Conservation (phyloP, 208 protist genomes). For the Novymonas esmeraldas region DNA sequence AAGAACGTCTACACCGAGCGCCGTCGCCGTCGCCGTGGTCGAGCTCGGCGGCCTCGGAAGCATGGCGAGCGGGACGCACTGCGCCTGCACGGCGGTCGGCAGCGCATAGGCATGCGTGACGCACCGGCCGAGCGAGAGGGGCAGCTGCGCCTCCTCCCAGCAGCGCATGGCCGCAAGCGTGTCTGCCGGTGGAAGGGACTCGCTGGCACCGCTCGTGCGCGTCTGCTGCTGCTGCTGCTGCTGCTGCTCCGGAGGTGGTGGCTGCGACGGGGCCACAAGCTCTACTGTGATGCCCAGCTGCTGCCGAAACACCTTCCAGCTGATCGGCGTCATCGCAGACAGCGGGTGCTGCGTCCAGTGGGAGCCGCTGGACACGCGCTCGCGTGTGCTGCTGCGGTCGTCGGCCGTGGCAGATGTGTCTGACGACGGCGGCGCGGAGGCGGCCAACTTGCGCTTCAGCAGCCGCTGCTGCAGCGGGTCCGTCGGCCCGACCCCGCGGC, state of each 20-base stretch:
- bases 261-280: constrained; percentile 29
- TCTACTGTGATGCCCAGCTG: constrained; percentile 76
- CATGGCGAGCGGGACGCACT: constrained; percentile 72
- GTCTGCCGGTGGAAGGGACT: constrained; percentile 13
- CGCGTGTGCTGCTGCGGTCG: not conserved
- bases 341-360: constrained; percentile 67
- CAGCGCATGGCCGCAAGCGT: constrained; percentile 61
- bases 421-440: not conserved
- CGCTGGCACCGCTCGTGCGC: not conserved
- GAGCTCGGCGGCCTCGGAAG: constrained; percentile 1
- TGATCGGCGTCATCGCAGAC: constrained; percentile 56
- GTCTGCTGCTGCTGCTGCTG: not conserved
- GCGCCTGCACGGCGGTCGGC: constrained; percentile 78
- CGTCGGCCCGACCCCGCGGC: constrained; percentile 57
- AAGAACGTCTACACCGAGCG: constrained; percentile 74
- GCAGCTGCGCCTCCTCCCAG: constrained; percentile 79
- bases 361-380: constrained; percentile 2
- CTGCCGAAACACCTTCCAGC: constrained; percentile 76
- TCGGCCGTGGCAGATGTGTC: constrained; percentile 1
- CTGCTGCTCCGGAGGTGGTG: not conserved
- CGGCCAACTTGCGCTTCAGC: constrained; percentile 35
- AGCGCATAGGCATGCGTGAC: constrained; percentile 51
- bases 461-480: constrained; percentile 68
- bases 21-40: not conserved
- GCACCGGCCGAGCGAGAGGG: constrained; percentile 58